phyloP scores from a whole-genome alignment of 306 rosid species.

The Clitoria ternatea region DNA sequence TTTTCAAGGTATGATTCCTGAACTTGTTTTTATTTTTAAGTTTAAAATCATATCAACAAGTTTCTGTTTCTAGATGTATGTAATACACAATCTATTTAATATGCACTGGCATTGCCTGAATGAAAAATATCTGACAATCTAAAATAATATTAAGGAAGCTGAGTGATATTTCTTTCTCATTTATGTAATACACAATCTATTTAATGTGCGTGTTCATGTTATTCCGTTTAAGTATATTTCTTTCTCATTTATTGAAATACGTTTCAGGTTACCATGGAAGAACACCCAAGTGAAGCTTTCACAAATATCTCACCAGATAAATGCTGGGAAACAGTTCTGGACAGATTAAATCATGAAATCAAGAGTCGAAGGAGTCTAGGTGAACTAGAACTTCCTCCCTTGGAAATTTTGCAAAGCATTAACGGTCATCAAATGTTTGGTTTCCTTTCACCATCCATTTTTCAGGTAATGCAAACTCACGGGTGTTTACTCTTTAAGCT shows the following conservation, averaged over 20 bases:
- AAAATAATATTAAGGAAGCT: neutral
- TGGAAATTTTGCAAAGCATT: constrained; percentile 39
- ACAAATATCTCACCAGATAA: constrained; percentile 44
- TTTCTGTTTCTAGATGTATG: constrained; percentile 11
- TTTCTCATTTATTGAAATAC: constrained; percentile 12
- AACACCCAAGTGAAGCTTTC: constrained; percentile 46
- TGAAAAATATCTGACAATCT: neutral
- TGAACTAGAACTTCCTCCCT: constrained; percentile 31
- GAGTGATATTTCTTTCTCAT: neutral
- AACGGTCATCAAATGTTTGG: constrained; percentile 84
- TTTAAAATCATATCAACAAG: neutral
- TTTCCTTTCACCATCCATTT: constrained; percentile 54
- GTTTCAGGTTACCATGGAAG: constrained; percentile 75
- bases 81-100: neutral
- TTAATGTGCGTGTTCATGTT: neutral
- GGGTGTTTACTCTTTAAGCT: neutral
- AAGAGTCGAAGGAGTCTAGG: constrained; percentile 31
- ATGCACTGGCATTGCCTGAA: neutral
- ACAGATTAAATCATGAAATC: constrained; percentile 48
- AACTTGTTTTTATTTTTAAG: constrained; percentile 14
- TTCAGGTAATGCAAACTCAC: constrained; percentile 46
- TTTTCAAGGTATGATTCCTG: constrained; percentile 61
- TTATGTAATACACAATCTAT: neutral
- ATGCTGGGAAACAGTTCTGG: constrained; percentile 70
- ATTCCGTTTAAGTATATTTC: constrained; percentile 10